Evolutionary conservation across 2,329 filamentous ascomycete genomes (phyloP).

Genomic region (Sclerotinia sclerotiorum): DNA sequence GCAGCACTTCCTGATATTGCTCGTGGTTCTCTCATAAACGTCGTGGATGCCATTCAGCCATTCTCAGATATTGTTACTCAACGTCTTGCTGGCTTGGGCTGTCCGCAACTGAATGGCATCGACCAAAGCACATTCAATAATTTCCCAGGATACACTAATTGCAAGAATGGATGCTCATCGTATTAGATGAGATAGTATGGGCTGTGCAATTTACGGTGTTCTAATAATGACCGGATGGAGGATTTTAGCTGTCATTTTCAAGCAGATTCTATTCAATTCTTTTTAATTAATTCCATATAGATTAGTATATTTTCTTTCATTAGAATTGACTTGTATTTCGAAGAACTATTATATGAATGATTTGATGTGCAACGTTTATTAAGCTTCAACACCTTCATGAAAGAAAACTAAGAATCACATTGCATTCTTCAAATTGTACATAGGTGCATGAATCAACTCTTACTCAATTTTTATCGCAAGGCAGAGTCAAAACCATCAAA

Average conservation of each 20-base stretch:
- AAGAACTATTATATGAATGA: neutral
- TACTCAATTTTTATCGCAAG: neutral
- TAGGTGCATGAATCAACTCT: neutral
- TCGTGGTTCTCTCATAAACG: neutral
- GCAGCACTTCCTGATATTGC: slow-evolving; percentile 46
- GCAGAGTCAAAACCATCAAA: neutral
- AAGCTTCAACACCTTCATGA: neutral
- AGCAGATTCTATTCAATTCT: neutral
- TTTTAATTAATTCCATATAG: neutral
- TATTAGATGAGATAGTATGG: neutral
- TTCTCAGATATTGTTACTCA: neutral
- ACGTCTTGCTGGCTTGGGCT: slow-evolving; percentile 24
- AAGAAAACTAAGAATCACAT: neutral
- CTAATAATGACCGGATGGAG: neutral
- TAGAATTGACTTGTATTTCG: neutral
- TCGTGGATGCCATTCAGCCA: slow-evolving; percentile 10
- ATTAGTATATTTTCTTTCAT: neutral
- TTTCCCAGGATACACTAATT: slow-evolving; percentile 17
- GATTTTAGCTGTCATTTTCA: no score
- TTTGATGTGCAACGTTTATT: no score
- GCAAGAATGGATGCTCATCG: slow-evolving; percentile 7
- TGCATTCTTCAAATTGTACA: neutral
- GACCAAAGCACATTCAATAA: neutral
- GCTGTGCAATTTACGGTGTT: neutral
- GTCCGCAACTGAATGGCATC: slow-evolving; percentile 10